Evolutionary conservation across 2,329 filamentous ascomycete species (phyloP).

Genomic region (Sclerotiophoma versabilis): DNA sequence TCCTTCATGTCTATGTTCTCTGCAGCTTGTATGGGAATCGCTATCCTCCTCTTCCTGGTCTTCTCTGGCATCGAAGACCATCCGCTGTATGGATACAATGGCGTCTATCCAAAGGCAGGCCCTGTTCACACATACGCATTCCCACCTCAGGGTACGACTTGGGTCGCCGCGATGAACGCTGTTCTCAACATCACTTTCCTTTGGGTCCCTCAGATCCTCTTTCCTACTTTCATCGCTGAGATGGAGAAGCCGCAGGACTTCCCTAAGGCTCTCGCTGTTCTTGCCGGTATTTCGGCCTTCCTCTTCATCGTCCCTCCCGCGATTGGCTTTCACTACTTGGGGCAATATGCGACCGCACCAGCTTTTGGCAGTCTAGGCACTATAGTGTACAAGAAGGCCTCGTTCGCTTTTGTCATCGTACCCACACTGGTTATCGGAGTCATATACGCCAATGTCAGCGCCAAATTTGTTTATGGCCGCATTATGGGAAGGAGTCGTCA

Average conservation of each 20-base stretch:
- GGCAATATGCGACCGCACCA: constrained; percentile 85
- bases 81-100: constrained; percentile 62
- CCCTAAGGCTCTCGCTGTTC: constrained; percentile 88
- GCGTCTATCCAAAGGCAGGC: constrained; percentile 64
- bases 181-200: constrained; percentile 96
- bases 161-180: constrained; percentile 81
- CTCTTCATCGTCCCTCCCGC: constrained; percentile 84
- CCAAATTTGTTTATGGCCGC: constrained; percentile 89
- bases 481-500: constrained; percentile 80
- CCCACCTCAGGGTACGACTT: constrained; percentile 74
- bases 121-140: constrained; percentile 72
- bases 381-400: constrained; percentile 78
- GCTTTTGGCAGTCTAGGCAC: constrained; percentile 84
- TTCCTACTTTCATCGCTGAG: constrained; percentile 93
- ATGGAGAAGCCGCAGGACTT: constrained; percentile 85
- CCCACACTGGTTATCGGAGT: constrained; percentile 91
- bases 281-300: constrained; percentile 84
- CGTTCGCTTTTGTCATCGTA: constrained; percentile 93
- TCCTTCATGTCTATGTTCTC: constrained; percentile 79
- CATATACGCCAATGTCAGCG: constrained; percentile 86
- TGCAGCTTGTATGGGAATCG: constrained; percentile 86
- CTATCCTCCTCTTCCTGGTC: constrained; percentile 80
- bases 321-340: constrained; percentile 84
- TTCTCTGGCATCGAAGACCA: constrained; percentile 79
- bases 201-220: constrained; percentile 91